Evolutionary conservation across 2,329 filamentous ascomycete species (phyloP).

Genomic region (Arthrinium phaeospermum): DNA sequence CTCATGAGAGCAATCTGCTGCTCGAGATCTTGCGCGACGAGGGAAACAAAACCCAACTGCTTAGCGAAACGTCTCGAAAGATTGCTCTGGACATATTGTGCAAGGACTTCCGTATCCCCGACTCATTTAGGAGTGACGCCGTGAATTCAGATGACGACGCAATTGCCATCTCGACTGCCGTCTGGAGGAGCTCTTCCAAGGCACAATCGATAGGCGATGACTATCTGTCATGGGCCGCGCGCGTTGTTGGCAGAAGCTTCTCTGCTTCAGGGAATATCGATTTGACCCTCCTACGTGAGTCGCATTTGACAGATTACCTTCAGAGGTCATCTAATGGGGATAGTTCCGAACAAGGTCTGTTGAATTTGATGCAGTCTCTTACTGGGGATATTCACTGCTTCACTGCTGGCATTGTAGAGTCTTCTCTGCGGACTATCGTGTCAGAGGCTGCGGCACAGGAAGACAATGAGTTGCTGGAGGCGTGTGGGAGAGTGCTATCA

Average conservation of each 20-base stretch:
- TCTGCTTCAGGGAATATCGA: conserved; percentile 74
- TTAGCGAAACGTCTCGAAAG: conserved; percentile 73
- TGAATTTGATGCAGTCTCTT: conserved; percentile 66
- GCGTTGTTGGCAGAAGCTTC: conserved; percentile 84
- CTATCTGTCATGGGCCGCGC: conserved; percentile 85
- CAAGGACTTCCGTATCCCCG: conserved; percentile 70
- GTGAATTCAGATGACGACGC: conserved; percentile 72
- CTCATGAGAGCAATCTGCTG: conserved; percentile 79
- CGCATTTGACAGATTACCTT: conserved; percentile 56
- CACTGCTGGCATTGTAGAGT: conserved; percentile 65
- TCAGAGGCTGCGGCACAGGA: conserved; percentile 56
- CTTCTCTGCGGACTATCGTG: conserved; percentile 61
- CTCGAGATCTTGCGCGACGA: conserved; percentile 81
- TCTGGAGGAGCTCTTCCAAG: conserved; percentile 76
- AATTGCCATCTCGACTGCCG: conserved; percentile 63
- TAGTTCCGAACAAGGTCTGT: conserved; percentile 67
- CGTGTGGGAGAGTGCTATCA: conserved; percentile 58
- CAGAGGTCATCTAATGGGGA: conserved; percentile 53
- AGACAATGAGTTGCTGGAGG: conserved; percentile 54
- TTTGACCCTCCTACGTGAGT: conserved; percentile 64
- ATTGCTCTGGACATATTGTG: conserved; percentile 77
- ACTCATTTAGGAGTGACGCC: conserved; percentile 66
- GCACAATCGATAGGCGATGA: conserved; percentile 66
- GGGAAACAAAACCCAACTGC: conserved; percentile 62
- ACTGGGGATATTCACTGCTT: conserved; percentile 62